Evolutionary conservation across 2,329 filamentous ascomycete genomes (phyloP).

Genomic region (Rhinocladiella mackenziei): DNA sequence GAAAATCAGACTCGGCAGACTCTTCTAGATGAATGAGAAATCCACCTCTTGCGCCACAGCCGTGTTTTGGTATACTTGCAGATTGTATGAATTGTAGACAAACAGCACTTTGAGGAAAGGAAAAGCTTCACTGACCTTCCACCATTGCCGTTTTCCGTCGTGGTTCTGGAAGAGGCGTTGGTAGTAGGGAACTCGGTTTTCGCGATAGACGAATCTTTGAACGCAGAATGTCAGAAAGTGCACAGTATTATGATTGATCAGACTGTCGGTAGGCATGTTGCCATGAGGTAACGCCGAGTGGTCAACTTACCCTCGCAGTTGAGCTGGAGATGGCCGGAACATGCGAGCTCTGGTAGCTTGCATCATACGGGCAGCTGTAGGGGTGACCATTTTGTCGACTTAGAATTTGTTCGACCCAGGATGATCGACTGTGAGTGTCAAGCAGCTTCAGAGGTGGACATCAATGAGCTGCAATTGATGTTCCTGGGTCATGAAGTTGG

Average conservation of each 20-base stretch:
- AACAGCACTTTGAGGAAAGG: neutral
- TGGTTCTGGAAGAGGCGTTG: constrained; percentile 64
- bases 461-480: neutral
- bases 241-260: neutral
- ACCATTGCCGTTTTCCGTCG: constrained; percentile 64
- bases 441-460: constrained; percentile 8
- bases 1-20: neutral
- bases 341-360: constrained; percentile 29
- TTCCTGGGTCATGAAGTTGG: neutral
- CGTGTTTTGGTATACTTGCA: neutral
- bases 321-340: constrained; percentile 25
- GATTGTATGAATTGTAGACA: neutral
- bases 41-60: neutral
- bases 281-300: neutral
- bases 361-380: constrained; percentile 31
- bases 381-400: constrained; percentile 27
- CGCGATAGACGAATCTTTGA: constrained; percentile 55
- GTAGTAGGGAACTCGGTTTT: constrained; percentile 65
- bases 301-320: constrained; percentile 21
- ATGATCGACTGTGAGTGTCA: constrained; percentile 4
- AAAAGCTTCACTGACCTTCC: constrained; percentile 54
- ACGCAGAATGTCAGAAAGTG: constrained; percentile 5
- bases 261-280: neutral
- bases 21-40: too few species aligned
- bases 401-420: neutral